Evolutionary conservation across 495 filamentous ascomycete genomes (phyloP), one percentile per base, ranked within the genome.

Genomic region (Aspergillus campestris): DNA sequence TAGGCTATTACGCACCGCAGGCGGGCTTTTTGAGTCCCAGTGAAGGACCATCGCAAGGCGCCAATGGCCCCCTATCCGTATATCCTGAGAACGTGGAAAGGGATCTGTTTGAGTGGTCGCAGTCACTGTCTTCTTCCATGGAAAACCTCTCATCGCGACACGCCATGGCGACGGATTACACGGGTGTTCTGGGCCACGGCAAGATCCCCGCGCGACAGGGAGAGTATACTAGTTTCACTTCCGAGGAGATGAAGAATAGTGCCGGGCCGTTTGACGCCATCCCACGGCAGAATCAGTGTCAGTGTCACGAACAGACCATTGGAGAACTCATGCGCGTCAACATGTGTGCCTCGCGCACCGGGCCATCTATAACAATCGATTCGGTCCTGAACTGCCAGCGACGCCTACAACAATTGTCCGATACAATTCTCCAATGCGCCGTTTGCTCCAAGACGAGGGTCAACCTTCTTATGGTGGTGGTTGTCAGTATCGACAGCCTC

Each of bases 401-500:
- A 14, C 48, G 59, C 5, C 39, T 69, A 11, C 48, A 64, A 38
- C 43, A 60, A 5, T 49, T 62, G 11, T 50, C 58, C 2, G 58
- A 66, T n/a, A 49, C 49, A 1, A 61, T 67, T 11, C 48, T 69
- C 5, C 58, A 56, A 15, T 69, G 65, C 32, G 42, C 43, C 8
- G 32, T 58, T n/a, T 69, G 65, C 44, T 55, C 58, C 1, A 59
- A 55, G 28, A 53, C 49, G 1, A 50, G 57, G 27, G 47, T 52
- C 0, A 62, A 61, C n/a, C 50, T 65, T 24, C 56, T 69, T 7
- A 64, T 65, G 55, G 31, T 65, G 5, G 52, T 65, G 7, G 55
- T 66, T 7, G 50, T 67, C 24, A 53, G 54, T 6, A 67, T 67
- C 33, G 63, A 69, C 38, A 58, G 60, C 40, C 46, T 67, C n/a